A percentile compares a stretch with the other conserved stretches of the same genome.
Conservation (phyloP, 2,329 filamentous ascomycete species). For the Trichoderma arundinaceum region DNA sequence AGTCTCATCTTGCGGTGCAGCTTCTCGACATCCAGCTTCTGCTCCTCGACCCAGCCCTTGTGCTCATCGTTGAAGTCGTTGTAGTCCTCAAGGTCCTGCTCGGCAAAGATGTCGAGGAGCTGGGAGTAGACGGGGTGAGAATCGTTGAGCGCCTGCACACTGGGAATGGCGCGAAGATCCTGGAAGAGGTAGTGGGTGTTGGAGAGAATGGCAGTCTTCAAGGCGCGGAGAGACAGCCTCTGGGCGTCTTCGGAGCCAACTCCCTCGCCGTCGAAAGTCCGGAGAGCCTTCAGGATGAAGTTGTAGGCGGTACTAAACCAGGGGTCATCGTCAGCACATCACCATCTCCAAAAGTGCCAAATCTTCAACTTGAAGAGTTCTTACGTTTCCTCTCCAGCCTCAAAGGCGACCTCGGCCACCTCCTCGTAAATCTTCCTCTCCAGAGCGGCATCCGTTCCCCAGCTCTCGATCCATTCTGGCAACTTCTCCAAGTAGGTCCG, state of each 20-base stretch:
- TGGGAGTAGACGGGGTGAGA: constrained; percentile 86
- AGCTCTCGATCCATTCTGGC: constrained; percentile 79
- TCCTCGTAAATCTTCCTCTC: constrained; percentile 84
- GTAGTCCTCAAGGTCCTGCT: constrained; percentile 93
- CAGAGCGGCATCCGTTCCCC: constrained; percentile 83
- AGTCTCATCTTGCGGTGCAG: constrained; percentile 96
- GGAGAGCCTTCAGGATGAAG: constrained; percentile 67
- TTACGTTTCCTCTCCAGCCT: constrained; percentile 77
- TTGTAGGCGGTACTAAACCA: constrained; percentile 64
- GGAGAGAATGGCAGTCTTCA: constrained; percentile 60
- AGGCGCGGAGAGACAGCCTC: constrained; percentile 62
- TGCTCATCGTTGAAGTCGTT: constrained; percentile 94
- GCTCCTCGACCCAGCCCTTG: constrained; percentile 79
- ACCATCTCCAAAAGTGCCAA: not conserved
- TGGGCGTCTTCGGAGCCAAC: constrained; percentile 65
- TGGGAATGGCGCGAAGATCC: constrained; percentile 80
- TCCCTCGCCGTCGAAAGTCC: constrained; percentile 64
- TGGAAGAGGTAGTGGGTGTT: constrained; percentile 71
- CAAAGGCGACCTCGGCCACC: constrained; percentile 79
- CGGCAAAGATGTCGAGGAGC: constrained; percentile 92
- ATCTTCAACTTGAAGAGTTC: constrained; percentile 42
- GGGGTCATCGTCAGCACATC: not conserved
- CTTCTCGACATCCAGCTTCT: constrained; percentile 72
- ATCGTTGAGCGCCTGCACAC: constrained; percentile 84
- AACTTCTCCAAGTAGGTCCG: constrained; percentile 83